Conservation (phyloP, 495 filamentous ascomycete species). For the Hyaloscypha bicolor region DNA sequence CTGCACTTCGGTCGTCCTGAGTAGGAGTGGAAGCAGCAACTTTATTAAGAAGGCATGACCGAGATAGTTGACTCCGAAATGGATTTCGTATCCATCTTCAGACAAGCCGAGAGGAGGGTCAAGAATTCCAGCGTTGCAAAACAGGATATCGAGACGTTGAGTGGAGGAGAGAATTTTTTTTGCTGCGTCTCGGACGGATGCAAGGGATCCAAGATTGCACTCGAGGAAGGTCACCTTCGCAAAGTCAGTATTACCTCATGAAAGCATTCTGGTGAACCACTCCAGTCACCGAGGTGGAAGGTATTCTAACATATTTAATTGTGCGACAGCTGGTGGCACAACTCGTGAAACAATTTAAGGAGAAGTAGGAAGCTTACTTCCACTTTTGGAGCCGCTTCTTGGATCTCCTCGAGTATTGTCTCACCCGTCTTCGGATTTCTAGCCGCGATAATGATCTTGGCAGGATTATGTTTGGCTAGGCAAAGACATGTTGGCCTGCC, state of each 20-base stretch:
- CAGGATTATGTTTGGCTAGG: slow-evolving; percentile 59
- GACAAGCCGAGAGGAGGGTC: slow-evolving; percentile 47
- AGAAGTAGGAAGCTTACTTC: not conserved
- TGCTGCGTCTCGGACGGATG: slow-evolving; percentile 22
- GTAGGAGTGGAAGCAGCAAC: slow-evolving; percentile 60
- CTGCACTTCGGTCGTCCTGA: slow-evolving; percentile 29
- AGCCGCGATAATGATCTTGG: slow-evolving; percentile 62
- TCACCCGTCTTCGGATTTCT: slow-evolving; percentile 54
- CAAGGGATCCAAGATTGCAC: slow-evolving; percentile 27
- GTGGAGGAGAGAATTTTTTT: slow-evolving; percentile 12
- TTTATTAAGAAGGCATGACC: slow-evolving; percentile 68
- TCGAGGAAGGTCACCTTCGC: slow-evolving; percentile 13
- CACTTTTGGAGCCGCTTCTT: not conserved
- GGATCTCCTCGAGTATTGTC: slow-evolving; percentile 49
- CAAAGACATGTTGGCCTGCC: slow-evolving; percentile 64
- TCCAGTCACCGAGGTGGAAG: too few species aligned
- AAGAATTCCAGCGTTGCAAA: slow-evolving; percentile 74
- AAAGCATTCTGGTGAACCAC: not conserved
- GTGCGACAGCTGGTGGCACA: not conserved
- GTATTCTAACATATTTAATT: not conserved
- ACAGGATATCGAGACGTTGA: slow-evolving; percentile 54
- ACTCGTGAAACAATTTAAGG: not conserved
- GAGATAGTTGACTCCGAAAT: slow-evolving; percentile 69
- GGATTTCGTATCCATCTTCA: slow-evolving; percentile 63
- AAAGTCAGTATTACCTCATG: not conserved